Conservation (phyloP, 73 alveolate species). For the Blepharisma stoltei region DNA sequence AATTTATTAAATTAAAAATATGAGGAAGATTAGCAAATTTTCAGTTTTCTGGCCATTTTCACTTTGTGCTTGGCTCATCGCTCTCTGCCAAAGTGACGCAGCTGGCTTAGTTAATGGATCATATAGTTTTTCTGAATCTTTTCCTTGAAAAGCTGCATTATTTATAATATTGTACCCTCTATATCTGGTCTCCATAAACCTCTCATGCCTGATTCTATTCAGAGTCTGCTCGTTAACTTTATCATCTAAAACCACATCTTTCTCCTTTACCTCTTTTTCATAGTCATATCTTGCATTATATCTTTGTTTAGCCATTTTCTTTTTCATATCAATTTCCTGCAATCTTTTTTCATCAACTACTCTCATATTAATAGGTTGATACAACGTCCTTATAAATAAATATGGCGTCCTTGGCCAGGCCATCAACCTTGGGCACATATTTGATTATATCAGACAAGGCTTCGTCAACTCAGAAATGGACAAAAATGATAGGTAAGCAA, state of each 20-base stretch:
- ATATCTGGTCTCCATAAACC: constrained; percentile 43
- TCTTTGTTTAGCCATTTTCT: constrained; percentile 75
- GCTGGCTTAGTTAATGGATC: constrained; percentile 5
- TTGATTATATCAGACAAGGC: too few species aligned
- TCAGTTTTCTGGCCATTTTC: background rate
- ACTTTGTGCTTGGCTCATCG: background rate
- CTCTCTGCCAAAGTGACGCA: constrained; percentile 26
- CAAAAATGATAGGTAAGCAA: too few species aligned
- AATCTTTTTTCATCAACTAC: constrained; percentile 73
- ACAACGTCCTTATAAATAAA: too few species aligned
- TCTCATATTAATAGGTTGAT: constrained; percentile 73
- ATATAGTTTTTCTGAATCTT: constrained; percentile 12
- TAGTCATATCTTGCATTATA: constrained; percentile 75
- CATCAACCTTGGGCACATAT: too few species aligned
- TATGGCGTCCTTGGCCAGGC: too few species aligned
- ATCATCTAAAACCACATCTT: constrained; percentile 54
- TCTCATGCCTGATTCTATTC: constrained; percentile 41
- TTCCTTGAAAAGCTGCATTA: constrained; percentile 44
- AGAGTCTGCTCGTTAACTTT: constrained; percentile 35
- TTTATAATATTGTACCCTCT: constrained; percentile 69
- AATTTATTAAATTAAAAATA: too few species aligned
- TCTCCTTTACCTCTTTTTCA: constrained; percentile 46
- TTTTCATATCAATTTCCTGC: constrained; percentile 70
- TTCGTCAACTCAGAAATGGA: too few species aligned
- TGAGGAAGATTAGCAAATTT: too few species aligned